Conservation (phyloP, 768 basidiomycete species). For the Atractiella rhizophila region DNA sequence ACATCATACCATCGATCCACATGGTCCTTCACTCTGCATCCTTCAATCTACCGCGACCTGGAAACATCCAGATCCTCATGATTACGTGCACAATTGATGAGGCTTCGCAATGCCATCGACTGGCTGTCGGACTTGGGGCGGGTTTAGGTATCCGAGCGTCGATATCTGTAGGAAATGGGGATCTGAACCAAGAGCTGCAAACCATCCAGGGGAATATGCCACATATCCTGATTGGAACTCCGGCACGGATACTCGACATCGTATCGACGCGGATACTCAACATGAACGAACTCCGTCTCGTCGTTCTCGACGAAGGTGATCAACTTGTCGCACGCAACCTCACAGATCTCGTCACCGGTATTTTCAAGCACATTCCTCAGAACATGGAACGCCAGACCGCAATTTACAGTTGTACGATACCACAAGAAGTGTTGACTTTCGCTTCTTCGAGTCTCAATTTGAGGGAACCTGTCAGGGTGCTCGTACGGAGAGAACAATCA, state of each 20-base stretch:
- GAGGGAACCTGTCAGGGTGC: conserved; percentile 86
- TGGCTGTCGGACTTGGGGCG: conserved; percentile 80
- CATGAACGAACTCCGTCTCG: conserved; percentile 48
- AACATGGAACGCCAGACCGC: conserved; percentile 68
- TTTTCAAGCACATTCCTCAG: conserved; percentile 75
- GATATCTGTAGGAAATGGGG: conserved; percentile 44
- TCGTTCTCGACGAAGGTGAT: conserved; percentile 92
- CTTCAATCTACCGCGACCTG: conserved; percentile 28
- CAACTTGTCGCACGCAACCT: conserved; percentile 91
- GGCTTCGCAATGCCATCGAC: conserved; percentile 83
- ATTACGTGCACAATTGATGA: conserved; percentile 96
- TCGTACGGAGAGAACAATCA: conserved; percentile 38
- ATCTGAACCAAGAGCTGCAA: conserved; percentile 47
- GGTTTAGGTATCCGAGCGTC: conserved; percentile 76
- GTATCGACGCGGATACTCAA: conserved; percentile 30
- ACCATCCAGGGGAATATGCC: conserved; percentile 73
- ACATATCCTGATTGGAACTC: conserved; percentile 87
- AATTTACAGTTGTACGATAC: conserved; percentile 39
- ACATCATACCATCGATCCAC: conserved; percentile 30
- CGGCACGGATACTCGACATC: conserved; percentile 78
- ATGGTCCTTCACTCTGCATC: conserved; percentile 18
- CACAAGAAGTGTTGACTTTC: conserved; percentile 88
- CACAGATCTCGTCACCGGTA: conserved; percentile 78
- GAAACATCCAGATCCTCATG: conserved; percentile 72
- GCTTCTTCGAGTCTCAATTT: conserved; percentile 79